A percentile compares a stretch with the other conserved stretches of the same genome.
These are phyloP conservation scores for Yamadazyma sp. DNA, from an alignment of 805 yeast species.

Conservation along the genomic window DNA sequence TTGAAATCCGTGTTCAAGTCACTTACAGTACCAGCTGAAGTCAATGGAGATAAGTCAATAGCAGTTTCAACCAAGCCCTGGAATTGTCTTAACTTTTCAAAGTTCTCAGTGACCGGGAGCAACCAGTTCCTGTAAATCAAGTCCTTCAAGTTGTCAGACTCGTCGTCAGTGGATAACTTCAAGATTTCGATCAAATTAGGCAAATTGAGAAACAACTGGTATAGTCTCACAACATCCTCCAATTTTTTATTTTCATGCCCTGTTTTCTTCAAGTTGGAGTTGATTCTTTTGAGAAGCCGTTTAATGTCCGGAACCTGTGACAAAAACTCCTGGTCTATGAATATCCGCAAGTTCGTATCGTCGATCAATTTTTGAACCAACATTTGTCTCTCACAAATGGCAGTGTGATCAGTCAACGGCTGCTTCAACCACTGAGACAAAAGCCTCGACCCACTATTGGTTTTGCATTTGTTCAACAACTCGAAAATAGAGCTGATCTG, in stretches of 20 bases:
- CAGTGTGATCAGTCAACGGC: conserved; percentile 68
- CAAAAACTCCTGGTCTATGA: conserved; percentile 65
- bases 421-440: conserved; percentile 95
- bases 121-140: conserved; percentile 57
- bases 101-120: conserved; percentile 50
- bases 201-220: conserved; percentile 70
- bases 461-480: conserved; percentile 82
- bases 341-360: conserved; percentile 64
- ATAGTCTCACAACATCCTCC: conserved; percentile 87
- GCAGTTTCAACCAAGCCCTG: conserved; percentile 91
- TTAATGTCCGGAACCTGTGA: conserved; percentile 80
- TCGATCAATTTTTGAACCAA: conserved; percentile 75
- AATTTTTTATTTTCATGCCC: conserved; percentile 55
- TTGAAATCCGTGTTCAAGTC: conserved; percentile 64
- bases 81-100: conserved; percentile 58
- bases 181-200: conserved; percentile 67
- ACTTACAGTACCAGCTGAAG: conserved; percentile 41
- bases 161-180: conserved; percentile 39
- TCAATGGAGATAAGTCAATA: conserved; percentile 80
- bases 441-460: conserved; percentile 84
- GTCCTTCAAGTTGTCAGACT: conserved; percentile 22
- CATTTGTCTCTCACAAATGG: conserved; percentile 66
- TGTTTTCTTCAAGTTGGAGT: conserved; percentile 28
- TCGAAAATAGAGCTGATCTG: conserved; percentile 65
- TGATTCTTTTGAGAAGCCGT: conserved; percentile 68